A percentile compares a stretch with the other conserved stretches of the same genome.
These are phyloP conservation scores for Debaryomycetaceae sp. DNA, from an alignment of 1,139 yeast genomes.

Conservation along the genomic window DNA sequence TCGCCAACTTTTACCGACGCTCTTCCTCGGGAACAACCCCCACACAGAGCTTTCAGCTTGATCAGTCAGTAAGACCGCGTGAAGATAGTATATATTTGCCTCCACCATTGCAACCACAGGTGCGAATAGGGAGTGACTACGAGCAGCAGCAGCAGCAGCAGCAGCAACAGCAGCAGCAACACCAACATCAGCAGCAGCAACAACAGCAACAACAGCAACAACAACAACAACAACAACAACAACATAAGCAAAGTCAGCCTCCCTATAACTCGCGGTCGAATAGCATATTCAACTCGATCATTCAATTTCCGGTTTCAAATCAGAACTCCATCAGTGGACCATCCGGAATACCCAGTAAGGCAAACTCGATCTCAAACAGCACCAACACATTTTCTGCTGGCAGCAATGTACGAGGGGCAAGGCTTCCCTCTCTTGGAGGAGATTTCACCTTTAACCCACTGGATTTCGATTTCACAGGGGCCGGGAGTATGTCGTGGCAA, in stretches of 20 bases:
- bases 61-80: conserved; percentile 16
- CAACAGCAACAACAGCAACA: conserved; percentile 8
- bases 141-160: conserved; percentile 8
- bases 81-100: conserved; percentile 32
- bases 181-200: conserved; percentile 15
- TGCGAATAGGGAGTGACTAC: conserved; percentile 11
- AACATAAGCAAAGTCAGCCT: conserved; percentile 8
- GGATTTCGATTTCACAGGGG: conserved; percentile 42
- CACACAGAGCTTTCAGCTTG: background rate
- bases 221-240: conserved; percentile 9
- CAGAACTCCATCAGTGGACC: conserved; percentile 32
- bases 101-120: conserved; percentile 21
- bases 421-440: conserved; percentile 17
- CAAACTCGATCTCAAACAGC: conserved; percentile 11
- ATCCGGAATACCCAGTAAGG: conserved; percentile 11
- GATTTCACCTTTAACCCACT: conserved; percentile 23
- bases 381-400: conserved; percentile 10
- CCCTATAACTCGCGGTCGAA: conserved; percentile 32
- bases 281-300: conserved; percentile 38
- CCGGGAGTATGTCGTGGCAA: conserved; percentile 30
- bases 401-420: conserved; percentile 10
- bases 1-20: conserved; percentile 12
- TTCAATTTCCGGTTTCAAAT: conserved; percentile 35
- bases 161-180: conserved; percentile 11
- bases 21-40: conserved; percentile 8